Evolutionary conservation across 176 grass and related monocot genomes (phyloP), one percentile per base, ranked within the genome.

Genomic region (Coix lacrymajobi): DNA sequence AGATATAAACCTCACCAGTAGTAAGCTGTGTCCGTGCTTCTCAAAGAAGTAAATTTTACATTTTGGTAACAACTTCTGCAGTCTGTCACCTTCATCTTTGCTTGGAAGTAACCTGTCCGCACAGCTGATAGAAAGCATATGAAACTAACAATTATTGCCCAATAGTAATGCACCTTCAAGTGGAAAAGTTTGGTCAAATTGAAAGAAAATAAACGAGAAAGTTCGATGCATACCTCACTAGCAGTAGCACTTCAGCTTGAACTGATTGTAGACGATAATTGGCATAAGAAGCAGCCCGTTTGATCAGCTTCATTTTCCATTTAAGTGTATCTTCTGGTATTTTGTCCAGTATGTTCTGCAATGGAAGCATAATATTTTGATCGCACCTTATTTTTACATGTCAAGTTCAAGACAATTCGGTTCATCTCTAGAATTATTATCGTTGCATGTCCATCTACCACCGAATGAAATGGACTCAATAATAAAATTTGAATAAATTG

Each of bases 21-120:
- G 60, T 82, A 94, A 86, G 71, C 85, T 85, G 71, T 94, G 92
- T 7, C 92, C 92, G 75, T 94, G 89, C 49, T 89, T 88, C 66
- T 87, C 65, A 25, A 89, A 94, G 34, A 89, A 94, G 87, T 56
- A 88, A 22, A 87, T 51, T 76, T 82, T 91, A 81, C 92, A 91
- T 79, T 89, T 81, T 12, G 61, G 64, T 71, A 92, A 29, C 34
- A 61, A 38, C 39, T 79, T 91, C 37, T 91, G 92, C 38, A 94
- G 84, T 56, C 87, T 91, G 31, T 82, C 30, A 29, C 87, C 92
- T 89, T 94, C 92, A 48, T 26, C 71, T 83, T 91, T 91, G 64
- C 89, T 94, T 54, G 92, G 92, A 69, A 94, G 89, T 80, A 94
- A 66, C 69, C 38, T 85, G 76, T 94, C 92, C 14, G 45, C 66